Base-by-base conservation (phyloP, 2,329 filamentous ascomycete species). In the Cephalotrichum gorgonifer region DNA sequence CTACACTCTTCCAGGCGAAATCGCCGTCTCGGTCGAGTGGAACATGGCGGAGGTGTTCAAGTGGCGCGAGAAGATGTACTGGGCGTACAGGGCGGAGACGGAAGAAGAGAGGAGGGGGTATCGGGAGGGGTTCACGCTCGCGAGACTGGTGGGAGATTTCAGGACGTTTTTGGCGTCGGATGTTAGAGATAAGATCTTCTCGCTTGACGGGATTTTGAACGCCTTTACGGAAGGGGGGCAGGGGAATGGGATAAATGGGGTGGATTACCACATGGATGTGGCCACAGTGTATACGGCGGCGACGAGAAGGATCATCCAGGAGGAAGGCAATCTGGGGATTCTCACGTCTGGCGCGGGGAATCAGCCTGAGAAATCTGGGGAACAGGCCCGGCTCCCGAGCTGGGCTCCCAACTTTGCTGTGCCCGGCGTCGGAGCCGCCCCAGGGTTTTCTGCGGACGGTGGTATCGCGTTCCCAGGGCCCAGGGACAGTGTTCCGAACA, bases 321-420 rank as follows among this genome's bases (percentile, higher is more conserved):
- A 53, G n/a, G 48, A 47, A 3, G 53, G 55, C 2, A 53, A 46
- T 30, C 25, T 60, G n/a, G 43, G 44, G 26, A 27, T 53, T 6
- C 52, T 60, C 14, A 52, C 52, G 1, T 44, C 43, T 38, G 56
- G n/a, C n/a, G n/a, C 55, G n/a, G 44, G 56, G 9, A 49, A 53
- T 45, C 11, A 39, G 20, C 3, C 14, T 43, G 15, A 51, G 49
- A 33, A 50, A 31, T 9, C 30, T 33, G 6, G 14, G 6, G 51
- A n/a, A n/a, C n/a, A n/a, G n/a, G n/a, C n/a, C n/a, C n/a, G 39
- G 2, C 49, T 60, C 6, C 57, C 57, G 4, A 50, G 52, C 25
- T 60, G 58, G 58, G 58, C 58, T 8, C 56, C 56, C 2, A 56
- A 57, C 44, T 59, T 54, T 43, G 53, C 54, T 20, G 26, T 58